Percentiles rank a stretch among this genome's conserved stretches.
These are phyloP conservation scores for Malus orientalis DNA, from an alignment of 306 rosid species.

Conservation along the genomic window DNA sequence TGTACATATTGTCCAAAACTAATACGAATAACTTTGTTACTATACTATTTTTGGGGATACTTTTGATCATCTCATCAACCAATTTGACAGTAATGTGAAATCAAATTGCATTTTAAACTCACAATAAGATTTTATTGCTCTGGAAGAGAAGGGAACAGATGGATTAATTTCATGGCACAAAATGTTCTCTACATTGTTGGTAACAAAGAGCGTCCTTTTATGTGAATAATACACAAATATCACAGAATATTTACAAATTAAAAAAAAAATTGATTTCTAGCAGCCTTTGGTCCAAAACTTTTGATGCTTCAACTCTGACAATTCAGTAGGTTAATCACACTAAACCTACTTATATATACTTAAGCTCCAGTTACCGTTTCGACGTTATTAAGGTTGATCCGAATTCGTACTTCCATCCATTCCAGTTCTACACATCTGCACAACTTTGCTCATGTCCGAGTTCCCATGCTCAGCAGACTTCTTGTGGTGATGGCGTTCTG, in stretches of 20 bases:
- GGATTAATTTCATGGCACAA: conserved; percentile 4
- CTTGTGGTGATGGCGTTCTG: not conserved
- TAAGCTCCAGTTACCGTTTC: not conserved
- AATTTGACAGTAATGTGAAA: not conserved
- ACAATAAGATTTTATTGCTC: not conserved
- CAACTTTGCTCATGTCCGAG: conserved; percentile 24
- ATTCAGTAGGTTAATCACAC: not conserved
- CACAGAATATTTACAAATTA: not conserved
- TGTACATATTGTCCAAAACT: too few species aligned
- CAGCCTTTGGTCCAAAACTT: conserved; percentile 11
- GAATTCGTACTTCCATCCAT: not conserved
- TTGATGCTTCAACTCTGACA: conserved; percentile 5
- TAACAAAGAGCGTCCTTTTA: conserved; percentile 2
- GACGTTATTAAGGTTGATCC: not conserved
- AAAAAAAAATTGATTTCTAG: not conserved
- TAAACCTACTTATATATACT: not conserved
- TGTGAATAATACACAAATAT: not conserved
- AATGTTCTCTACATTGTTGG: conserved; percentile 17
- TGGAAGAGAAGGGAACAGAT: not conserved
- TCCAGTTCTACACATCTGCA: conserved; percentile 12
- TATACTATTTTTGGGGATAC: not conserved
- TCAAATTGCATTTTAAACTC: too few species aligned
- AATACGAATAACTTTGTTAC: not conserved
- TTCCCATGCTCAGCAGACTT: conserved; percentile 14
- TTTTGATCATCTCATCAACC: not conserved